phyloP scores from a whole-genome alignment of 2,329 filamentous ascomycete genomes.

The Pyricularia pennisetigena region DNA sequence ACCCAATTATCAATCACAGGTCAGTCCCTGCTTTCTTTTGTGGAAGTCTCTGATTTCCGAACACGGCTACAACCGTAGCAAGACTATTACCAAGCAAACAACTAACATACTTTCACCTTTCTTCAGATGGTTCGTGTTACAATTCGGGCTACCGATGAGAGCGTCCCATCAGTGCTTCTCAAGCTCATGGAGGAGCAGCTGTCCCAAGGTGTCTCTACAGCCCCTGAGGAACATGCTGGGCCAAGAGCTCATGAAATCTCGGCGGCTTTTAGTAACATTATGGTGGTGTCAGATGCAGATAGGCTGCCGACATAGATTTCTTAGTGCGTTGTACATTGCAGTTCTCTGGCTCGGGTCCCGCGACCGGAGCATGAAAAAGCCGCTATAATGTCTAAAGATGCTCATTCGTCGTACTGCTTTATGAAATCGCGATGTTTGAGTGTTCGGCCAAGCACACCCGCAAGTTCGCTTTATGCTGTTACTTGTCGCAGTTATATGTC shows the following conservation, averaged over 20 bases:
- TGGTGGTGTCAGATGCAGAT: slow-evolving; percentile 27
- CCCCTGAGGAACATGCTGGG: slow-evolving; percentile 25
- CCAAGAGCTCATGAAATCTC: slow-evolving; percentile 41
- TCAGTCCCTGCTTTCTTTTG: slow-evolving; percentile 32
- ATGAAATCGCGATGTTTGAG: background rate
- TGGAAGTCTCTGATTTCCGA: background rate
- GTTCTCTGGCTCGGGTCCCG: background rate
- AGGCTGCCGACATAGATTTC: background rate
- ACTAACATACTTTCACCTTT: background rate
- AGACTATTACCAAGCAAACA: slow-evolving; percentile 8
- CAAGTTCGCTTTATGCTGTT: background rate
- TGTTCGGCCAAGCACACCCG: background rate
- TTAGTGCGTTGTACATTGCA: background rate
- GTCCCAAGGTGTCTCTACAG: slow-evolving; percentile 38
- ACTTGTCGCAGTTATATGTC: background rate
- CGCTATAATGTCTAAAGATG: background rate
- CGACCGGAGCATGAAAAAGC: background rate
- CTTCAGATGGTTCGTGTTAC: slow-evolving; percentile 88
- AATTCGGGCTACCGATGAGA: slow-evolving; percentile 86
- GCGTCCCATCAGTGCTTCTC: slow-evolving; percentile 68
- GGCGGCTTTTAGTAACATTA: slow-evolving; percentile 44
- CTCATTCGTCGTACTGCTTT: background rate
- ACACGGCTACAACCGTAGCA: slow-evolving; percentile 10
- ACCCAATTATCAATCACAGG: slow-evolving; percentile 86
- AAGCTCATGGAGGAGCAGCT: slow-evolving; percentile 84